Evolutionary conservation across 768 basidiomycete genomes (phyloP).

Genomic region (Hericium alpestre): DNA sequence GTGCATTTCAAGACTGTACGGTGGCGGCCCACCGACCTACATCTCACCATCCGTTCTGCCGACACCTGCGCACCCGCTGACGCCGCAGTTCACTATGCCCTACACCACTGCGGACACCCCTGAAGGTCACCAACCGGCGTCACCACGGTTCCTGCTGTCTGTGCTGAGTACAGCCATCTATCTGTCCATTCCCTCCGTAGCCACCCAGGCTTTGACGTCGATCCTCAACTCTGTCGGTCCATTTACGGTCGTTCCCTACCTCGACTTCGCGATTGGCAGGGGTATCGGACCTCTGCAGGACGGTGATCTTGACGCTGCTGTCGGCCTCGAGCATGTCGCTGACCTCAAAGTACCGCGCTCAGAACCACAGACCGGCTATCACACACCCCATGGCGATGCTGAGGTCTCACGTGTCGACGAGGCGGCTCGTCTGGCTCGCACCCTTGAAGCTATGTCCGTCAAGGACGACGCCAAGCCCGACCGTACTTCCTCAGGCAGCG

Average conservation of each 20-base stretch:
- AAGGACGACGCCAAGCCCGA: neutral
- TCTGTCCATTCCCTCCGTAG: constrained; percentile 69
- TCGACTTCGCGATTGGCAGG: constrained; percentile 72
- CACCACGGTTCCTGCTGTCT: constrained; percentile 74
- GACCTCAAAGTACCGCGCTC: constrained; percentile 30
- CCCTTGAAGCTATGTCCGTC: constrained; percentile 1
- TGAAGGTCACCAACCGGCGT: constrained; percentile 55
- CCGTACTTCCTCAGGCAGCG: neutral
- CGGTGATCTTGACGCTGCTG: constrained; percentile 47
- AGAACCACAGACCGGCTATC: neutral
- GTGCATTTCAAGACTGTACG: constrained; percentile 80
- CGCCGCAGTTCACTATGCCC: constrained; percentile 41
- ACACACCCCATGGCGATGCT: neutral
- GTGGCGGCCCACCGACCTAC: constrained; percentile 68
- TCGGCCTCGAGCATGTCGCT: constrained; percentile 63
- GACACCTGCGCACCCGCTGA: constrained; percentile 58
- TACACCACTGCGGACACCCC: constrained; percentile 24
- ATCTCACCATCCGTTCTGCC: constrained; percentile 58
- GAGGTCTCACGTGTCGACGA: neutral
- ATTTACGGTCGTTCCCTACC: constrained; percentile 62
- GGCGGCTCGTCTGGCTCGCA: constrained; percentile 1
- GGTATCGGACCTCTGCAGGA: constrained; percentile 36
- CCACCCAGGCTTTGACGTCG: constrained; percentile 61
- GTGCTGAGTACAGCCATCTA: constrained; percentile 81
- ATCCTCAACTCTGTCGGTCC: constrained; percentile 73